Base-by-base conservation (phyloP, 2,329 filamentous ascomycete species). In the Arachnopeziza araneosa region DNA sequence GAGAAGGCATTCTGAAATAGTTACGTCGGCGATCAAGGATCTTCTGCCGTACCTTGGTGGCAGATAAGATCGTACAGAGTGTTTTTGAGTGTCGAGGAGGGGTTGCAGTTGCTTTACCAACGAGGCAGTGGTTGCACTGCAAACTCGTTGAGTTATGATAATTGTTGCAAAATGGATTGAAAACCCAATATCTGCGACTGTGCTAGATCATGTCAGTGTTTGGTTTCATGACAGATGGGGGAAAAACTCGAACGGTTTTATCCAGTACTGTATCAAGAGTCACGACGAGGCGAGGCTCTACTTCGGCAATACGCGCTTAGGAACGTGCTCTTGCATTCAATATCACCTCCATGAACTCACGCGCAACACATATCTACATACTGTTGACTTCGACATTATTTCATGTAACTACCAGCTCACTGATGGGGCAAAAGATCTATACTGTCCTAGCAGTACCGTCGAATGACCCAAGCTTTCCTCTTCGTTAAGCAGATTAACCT, bases 1-100 rank as follows among this genome's bases (percentile, higher is more conserved):
- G 14, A 4, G 69, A 60, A 61, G 85, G 80, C 86, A 90, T 90
- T 14, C 26, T 62, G 50, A 55, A 21, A 52, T n/a, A 54, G 2
- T 32, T 10, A 51, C 50, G 17, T 55, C 49, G 44, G 50, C 12
- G 51, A 24, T 24, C 17, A 14, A 14, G 17, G 36, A 44, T 14
- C 36, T 19, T 44, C 36, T 6, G 17, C 36, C 12, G 17, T 19
- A 14, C 12, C 4, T 5, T 19, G 17, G 17, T 17, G 17, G 10
- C 4, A 44, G 10, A 7, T 32, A 14, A 32, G 7, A 32, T 32
- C 14, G 36, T 14, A 5, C 17, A 44, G 36, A 7, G 17, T 4
- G 36, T 19, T 30, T 9, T 30, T 30, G 26, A 30, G 26, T 30
- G 4, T 30, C 26, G 26, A 30, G 9, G 26, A 30, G 9, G 26